Evolutionary conservation across 768 basidiomycete species (phyloP), one percentile per base, ranked within the genome.

Genomic region (Suillus placidus): DNA sequence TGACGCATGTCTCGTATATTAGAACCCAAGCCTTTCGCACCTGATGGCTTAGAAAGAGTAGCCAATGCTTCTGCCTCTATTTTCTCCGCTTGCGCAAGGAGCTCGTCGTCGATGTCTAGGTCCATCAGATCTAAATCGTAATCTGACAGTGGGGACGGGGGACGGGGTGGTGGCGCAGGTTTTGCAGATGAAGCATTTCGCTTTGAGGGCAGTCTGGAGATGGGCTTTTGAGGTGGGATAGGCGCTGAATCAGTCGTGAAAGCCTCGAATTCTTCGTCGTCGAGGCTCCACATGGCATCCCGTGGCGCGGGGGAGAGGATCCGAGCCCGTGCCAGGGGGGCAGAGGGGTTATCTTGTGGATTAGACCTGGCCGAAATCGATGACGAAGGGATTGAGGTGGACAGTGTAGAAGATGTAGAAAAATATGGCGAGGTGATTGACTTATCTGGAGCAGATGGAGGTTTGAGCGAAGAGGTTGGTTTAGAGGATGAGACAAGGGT

Each of bases 71-170:
- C 67, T 54, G 67, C 66, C 67, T 76, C 73, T 40, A 72, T 71
- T 69, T 67, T 68, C 40, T 74, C 76, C 63, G 73, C 69, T 65
- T 80, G 79, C 67, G 78, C 80, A 26, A 83, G 71, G 65, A 85
- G 78, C 14, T 70, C 76, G 6, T 79, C 82, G 56, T 81, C 77
- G 52, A 82, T 69, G 14, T 75, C 75, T 70, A 78, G 69, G 40
- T 76, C 76, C 49, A 77, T 72, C 34, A 76, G 71, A 37, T 80
- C 78, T 64, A 78, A 76, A 56, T 77, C 79, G 64, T 68, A 77
- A 40, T 74, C 73, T 23, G 75, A 60, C 1, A 68, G 60, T 76
- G 75, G 14, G 70, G 68, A 57, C 70, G 74, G 57, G 20, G 42
- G n/a, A 18, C 38, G 32, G 67, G 73, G 20, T 14, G 45, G 60